Evolutionary conservation across 768 basidiomycete genomes (phyloP).

Genomic region (Crassisporium funariophilum): DNA sequence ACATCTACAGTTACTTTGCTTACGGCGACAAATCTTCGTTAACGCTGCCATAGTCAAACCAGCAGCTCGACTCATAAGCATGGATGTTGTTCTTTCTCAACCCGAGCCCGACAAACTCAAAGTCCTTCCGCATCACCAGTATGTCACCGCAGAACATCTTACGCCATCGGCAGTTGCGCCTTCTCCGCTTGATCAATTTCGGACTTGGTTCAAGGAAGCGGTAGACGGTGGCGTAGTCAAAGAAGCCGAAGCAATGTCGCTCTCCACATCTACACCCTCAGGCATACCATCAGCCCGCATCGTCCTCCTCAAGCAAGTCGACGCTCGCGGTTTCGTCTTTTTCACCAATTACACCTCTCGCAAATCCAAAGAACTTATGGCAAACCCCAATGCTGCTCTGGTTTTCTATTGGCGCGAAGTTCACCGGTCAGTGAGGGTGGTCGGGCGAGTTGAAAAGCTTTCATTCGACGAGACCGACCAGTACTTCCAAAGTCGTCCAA

Average conservation of each 20-base stretch:
- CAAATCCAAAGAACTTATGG: constrained; percentile 80
- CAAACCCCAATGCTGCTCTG: constrained; percentile 79
- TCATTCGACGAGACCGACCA: constrained; percentile 69
- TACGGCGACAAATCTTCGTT: too few species aligned
- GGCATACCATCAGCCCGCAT: constrained; percentile 88
- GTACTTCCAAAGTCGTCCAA: constrained; percentile 82
- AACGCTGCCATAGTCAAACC: too few species aligned
- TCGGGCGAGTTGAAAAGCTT: constrained; percentile 85
- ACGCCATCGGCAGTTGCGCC: constrained; percentile 61
- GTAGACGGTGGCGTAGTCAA: constrained; percentile 52
- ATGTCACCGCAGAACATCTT: constrained; percentile 63
- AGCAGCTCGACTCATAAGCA: constrained; percentile 11
- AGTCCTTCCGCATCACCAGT: constrained; percentile 78
- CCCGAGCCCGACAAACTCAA: constrained; percentile 55
- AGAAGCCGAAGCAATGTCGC: constrained; percentile 90
- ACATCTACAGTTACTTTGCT: too few species aligned
- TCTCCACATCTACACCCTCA: constrained; percentile 68
- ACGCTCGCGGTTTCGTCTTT: constrained; percentile 89
- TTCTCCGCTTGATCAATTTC: constrained; percentile 85
- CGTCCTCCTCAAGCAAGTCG: constrained; percentile 91
- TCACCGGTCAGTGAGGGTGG: constrained; percentile 76
- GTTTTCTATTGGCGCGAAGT: constrained; percentile 93
- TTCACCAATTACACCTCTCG: constrained; percentile 96
- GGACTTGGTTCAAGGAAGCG: constrained; percentile 79
- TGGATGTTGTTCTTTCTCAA: constrained; percentile 49